A percentile compares a stretch with the other conserved stretches of the same genome.
Conservation (phyloP, 177 flowering plant species). For the Vitis hybrid region DNA sequence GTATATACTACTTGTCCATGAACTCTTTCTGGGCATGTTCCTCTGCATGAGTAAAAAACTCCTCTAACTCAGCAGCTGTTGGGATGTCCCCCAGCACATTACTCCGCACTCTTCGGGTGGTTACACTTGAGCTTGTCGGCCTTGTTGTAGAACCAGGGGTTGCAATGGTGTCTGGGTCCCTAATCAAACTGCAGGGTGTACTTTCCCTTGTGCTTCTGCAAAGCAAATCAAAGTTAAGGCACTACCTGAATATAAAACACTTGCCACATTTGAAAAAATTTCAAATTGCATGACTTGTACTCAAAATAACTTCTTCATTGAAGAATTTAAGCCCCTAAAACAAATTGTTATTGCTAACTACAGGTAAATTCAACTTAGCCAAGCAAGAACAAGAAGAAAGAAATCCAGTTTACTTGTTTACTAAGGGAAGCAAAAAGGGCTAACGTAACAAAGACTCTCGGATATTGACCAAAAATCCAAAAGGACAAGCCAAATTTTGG, state of each 20-base stretch:
- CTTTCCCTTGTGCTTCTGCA: conserved; percentile 77
- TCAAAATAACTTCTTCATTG: too few relatives aligned
- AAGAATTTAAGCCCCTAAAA: too few relatives aligned
- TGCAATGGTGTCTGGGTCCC: conserved; percentile 36
- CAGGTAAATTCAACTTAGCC: neutral
- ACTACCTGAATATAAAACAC: neutral
- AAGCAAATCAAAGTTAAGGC: neutral
- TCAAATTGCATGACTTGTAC: too few relatives aligned
- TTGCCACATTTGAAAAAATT: neutral
- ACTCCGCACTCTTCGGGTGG: conserved; percentile 31
- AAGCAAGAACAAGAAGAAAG: neutral
- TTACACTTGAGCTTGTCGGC: conserved; percentile 26
- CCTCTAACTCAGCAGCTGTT: conserved; percentile 67
- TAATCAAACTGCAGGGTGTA: conserved; percentile 73
- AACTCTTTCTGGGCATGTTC: conserved; percentile 59
- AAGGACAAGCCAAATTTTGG: conserved; percentile 8
- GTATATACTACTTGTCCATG: conserved; percentile 52
- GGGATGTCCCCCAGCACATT: conserved; percentile 46
- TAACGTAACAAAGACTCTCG: neutral
- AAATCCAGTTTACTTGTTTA: neutral
- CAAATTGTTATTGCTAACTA: too few relatives aligned
- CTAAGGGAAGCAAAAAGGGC: neutral
- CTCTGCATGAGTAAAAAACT: conserved; percentile 74
- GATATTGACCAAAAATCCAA: neutral
- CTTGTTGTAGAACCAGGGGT: conserved; percentile 76